Base-by-base conservation (phyloP, 2,329 filamentous ascomycete species). In the Pestalotiopsis sp. region DNA sequence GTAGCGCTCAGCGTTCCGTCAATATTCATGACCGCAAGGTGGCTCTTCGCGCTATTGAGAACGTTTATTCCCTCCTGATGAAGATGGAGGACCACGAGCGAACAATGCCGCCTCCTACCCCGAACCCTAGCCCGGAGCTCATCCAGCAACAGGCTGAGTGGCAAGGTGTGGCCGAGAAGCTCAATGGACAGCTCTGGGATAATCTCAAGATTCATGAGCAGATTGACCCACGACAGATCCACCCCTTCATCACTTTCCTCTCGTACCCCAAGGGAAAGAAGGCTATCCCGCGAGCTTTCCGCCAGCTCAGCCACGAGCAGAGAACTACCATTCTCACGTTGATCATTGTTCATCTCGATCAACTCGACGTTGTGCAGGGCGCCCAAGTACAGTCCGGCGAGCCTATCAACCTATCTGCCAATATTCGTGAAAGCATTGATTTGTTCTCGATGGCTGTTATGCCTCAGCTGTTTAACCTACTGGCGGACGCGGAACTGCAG, bases 241-340 rank as follows among this genome's bases (percentile, higher is more conserved):
- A 99, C 79, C 96, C 96, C 0, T 99, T 99, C 82, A 98, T 99
- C 74, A 93, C 95, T 61, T 95, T 99, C 79, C 85, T 99, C 61
- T 97, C 95, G 4, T 97, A 96, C 76, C 90, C 91, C 73, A 99
- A 99, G 84, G 96, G 96, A 77, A 98, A 98, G 84, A 97, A 96
- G 83, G 93, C 93, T 1, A 94, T 99, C 70, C 94, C 94, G 64
- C 93, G 96, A 67, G 93, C 98, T 66, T 98, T 98, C 88, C 92
- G 94, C 58, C 94, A 98, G 76, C 93, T 98, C 66, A 92, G 93
- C 72, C 92, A 95, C 71, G 93, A 98, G 77, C 95, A 98, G 81
- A 93, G 95, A 64, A 95, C 96, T 25, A 98, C 95, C 1, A 94
- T 98, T 71, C 86, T 99, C 71, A 99, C 96, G 4, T 95, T 99